phyloP scores from a whole-genome alignment of 257 asterid species.

The Mentha longifolia region DNA sequence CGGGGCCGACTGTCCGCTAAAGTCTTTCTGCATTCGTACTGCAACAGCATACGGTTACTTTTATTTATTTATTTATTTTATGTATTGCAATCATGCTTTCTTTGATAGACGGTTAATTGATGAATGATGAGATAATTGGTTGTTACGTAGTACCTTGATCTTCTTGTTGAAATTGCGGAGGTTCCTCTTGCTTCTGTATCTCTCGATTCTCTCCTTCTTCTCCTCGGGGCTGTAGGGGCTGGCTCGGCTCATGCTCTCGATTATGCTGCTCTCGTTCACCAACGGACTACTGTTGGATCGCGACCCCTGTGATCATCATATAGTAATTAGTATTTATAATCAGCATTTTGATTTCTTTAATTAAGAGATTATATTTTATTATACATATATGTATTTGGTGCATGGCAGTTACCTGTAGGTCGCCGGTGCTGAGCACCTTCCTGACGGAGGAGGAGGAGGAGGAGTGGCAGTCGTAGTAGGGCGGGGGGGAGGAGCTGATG shows the following conservation, averaged over 20 bases:
- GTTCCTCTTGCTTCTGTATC: slow-evolving; percentile 83
- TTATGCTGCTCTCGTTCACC: slow-evolving; percentile 61
- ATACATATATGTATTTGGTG: background rate
- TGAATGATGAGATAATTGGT: too few species aligned
- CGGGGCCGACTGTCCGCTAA: slow-evolving; percentile 91
- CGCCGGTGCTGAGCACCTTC: slow-evolving; percentile 66
- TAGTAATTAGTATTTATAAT: too few species aligned
- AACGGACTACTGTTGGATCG: slow-evolving; percentile 52
- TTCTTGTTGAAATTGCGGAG: slow-evolving; percentile 90
- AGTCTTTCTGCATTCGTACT: slow-evolving; percentile 95
- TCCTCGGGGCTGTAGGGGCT: slow-evolving; percentile 79
- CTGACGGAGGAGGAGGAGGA: slow-evolving; percentile 46
- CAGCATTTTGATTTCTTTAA: too few species aligned
- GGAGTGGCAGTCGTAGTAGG: slow-evolving; percentile 48
- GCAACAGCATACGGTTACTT: background rate
- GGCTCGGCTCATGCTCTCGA: slow-evolving; percentile 89
- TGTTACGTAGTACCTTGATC: slow-evolving; percentile 64
- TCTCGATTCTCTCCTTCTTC: slow-evolving; percentile 83
- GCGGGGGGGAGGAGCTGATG: too few species aligned
- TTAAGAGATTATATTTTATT: too few species aligned
- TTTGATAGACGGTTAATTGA: too few species aligned
- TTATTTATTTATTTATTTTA: too few species aligned
- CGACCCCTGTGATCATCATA: slow-evolving; percentile 45
- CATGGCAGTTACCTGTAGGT: slow-evolving; percentile 54
- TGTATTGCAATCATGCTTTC: too few species aligned